Conservation (phyloP, 768 basidiomycete species). For the Cystofilobasidium bisporidii region DNA sequence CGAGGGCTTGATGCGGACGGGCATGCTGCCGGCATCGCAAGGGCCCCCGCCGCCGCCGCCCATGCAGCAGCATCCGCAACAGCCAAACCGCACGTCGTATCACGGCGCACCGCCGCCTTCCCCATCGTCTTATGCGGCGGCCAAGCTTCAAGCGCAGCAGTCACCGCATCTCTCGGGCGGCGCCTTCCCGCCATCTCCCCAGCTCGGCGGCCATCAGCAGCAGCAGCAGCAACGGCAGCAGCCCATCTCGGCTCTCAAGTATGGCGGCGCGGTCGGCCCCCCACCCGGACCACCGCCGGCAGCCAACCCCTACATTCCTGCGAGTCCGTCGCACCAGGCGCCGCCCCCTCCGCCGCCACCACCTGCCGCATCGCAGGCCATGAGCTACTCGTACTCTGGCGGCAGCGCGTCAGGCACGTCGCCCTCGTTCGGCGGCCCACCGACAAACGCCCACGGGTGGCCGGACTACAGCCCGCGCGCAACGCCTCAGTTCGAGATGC, state of each 20-base stretch:
- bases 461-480: conserved; percentile 22
- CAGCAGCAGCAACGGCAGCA: not conserved
- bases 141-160: not conserved
- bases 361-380: not conserved
- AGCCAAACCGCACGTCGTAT: not conserved
- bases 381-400: conserved; percentile 1
- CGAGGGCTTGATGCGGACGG: conserved; percentile 5
- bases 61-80: not conserved
- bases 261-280: not conserved
- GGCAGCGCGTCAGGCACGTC: not conserved
- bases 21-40: not conserved
- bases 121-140: not conserved
- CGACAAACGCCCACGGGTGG: not conserved
- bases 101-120: conserved; percentile 1
- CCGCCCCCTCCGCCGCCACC: not conserved
- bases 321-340: conserved; percentile 1
- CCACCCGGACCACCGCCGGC: not conserved
- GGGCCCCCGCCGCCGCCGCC: not conserved
- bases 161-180: not conserved
- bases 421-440: not conserved
- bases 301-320: conserved; percentile 16
- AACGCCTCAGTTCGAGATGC: conserved; percentile 21
- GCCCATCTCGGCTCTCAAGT: not conserved
- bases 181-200: not conserved
- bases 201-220: not conserved